Base-by-base conservation (phyloP, 495 filamentous ascomycete species). In the Neurospora tetrasperma region DNA sequence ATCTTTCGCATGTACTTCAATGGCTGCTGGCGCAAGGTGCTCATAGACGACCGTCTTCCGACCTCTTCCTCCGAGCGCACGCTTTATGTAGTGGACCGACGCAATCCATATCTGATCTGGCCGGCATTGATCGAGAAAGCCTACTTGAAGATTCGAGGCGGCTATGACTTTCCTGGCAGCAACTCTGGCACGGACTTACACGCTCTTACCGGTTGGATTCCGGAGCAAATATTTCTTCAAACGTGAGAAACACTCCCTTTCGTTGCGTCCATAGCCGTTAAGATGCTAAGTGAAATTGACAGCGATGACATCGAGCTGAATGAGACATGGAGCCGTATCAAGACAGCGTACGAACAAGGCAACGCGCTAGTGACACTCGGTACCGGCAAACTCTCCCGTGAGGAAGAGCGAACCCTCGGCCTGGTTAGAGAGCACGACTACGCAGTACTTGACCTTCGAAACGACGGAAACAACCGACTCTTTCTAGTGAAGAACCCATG, bases 141-240 rank as follows among this genome's bases (percentile, higher is more conserved):
- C 4, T 99, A 98, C 74, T 83, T 99, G n/a, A 99, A 98, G 82
- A 87, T 98, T 9, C 88, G 94, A 27, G 96, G 96, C 42, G 96
- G 96, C 42, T 99, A 99, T 80, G 93, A 98, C 75, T 98, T 99
- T 75, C 96, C 96, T 3, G 96, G 96, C n/a, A 98, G 95, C 76
- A 98, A 99, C 79, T 98, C 94, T 4, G 94, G 92, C 3, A 97
- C 94, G 7, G 96, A 99, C 79, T 82, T 99, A 3, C 93, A 93
- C 84, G 90, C 94, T 14, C 80, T 99, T 69, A 96, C 92, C 2
- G 94, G 95, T 40, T 99, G 96, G 96, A 93, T 99, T 72, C 96
- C 96, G 0, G 94, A 99, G 80, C 96, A 99, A 77, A 82, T 98
- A 4, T 97, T 96, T 76, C 83, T 98, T 5, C 94, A 97, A 72